Base-by-base conservation (phyloP, 805 yeast genomes). In the Spathaspora boniae region DNA sequence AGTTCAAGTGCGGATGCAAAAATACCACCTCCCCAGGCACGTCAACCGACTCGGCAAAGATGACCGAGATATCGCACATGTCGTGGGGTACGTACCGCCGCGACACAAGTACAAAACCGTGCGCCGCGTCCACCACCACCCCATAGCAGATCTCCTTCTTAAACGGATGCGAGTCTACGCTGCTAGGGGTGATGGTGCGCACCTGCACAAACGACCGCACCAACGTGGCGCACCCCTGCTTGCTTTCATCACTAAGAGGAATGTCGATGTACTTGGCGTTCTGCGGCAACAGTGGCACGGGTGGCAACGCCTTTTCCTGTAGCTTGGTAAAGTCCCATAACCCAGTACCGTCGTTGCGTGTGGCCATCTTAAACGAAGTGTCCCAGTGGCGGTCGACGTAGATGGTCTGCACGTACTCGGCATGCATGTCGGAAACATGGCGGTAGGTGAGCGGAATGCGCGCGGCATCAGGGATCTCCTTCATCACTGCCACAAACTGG, bases 371-470 rank as follows among this genome's bases (percentile, higher is more conserved):
- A 56, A 87, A 82, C 29, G 80, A 70, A 6, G 80, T 71, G 38
- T 74, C 68, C 96, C 96, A 88, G 60, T 86, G 95, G 45, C 96
- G 78, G 51, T 87, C 95, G 33, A 88, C 72, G 48, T 74, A 77
- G 8, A 84, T 69, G 2, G 82, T 74, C n/a, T 78, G 69, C 23
- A 82, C 74, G 31, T 73, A 66, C 24, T 83, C 83, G 2, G 87
- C 74, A 56, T 88, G 95, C 42, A 83, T 68, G 52, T 87, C 96
- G 2, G 86, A 72, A 31, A 87, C 71, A 56, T 86, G 93, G 43
- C 89, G 80, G 59, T 76, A 85, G 38, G 78, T 65, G 16, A 84
- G 72, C 2, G 87, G 65, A 3, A 89, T 83, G 48, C 82, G 76
- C 33, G 79, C 70, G 30, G 79, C 68, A 54, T 88, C 95, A 1